Evolutionary conservation across 192 early-diverging fungal genomes (phyloP), one percentile per base, ranked within the genome.

Genomic region (Coemansia sp.): DNA sequence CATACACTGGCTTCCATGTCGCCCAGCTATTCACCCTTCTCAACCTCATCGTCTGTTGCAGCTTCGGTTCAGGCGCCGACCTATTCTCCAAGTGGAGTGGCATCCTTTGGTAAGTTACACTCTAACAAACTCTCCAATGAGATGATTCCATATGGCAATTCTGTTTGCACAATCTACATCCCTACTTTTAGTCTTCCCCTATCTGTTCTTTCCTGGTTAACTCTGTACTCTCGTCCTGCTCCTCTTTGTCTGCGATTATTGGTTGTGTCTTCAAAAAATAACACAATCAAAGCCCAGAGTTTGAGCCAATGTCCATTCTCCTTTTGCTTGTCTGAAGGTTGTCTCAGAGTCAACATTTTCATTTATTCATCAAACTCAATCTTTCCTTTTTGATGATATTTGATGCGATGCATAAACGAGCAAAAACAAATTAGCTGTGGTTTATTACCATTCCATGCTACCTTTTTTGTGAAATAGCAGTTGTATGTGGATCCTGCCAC

Each of bases 81-180:
- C 23, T 72, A 72, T 55, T 54, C 65, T 30, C 55, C 69, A 24
- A 53, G 26, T 14, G 48, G 60, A 19, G 60, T 63, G 21, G 54
- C 70, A 18, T 59, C 66, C 21, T 69, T 78, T 51, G 71, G 76
- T 78, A 78, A 78, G 76, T 73, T 26, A 12, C 38, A 10, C 23
- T 38, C 28, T 24, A 19, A 21, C 27, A 25, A 18, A 25, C 5
- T 2, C n/a, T 28, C 24, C 25, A 27, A 16, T 54, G 52, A 28
- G 26, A 25, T 18, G 25, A 5, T 27, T 16, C 1, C 38, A 44
- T 44, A 16, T 44, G 38, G 7, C 53, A 22, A n/a, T 24, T 16
- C 2, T 26, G 22, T 24, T 56, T 2, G 32, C 5, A 59, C 38
- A 44, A 44, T 44, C 38, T 14, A 44, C 16, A 44, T 44, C 38